These are phyloP conservation scores for Diutina rugosa DNA, from an alignment of 1,139 yeast species.

Conservation along the genomic window DNA sequence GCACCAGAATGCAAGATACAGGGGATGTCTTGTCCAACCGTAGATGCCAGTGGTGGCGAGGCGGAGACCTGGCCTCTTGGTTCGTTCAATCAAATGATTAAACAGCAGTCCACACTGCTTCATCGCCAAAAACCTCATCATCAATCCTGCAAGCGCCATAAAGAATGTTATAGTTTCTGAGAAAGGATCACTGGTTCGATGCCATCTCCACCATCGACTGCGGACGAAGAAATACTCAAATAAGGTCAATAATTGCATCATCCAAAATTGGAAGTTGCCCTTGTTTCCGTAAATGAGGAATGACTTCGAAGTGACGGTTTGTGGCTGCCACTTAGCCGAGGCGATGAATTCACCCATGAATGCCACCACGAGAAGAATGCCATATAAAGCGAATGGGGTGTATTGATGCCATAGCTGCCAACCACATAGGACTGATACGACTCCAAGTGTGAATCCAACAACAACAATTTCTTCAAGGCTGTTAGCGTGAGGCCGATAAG, in stretches of 20 bases:
- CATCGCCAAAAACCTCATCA: neutral
- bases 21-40: neutral
- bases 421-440: neutral
- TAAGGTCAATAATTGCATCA: neutral
- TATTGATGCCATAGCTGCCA: neutral
- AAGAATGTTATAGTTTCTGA: neutral
- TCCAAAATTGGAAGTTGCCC: neutral
- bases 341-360: neutral
- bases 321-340: neutral
- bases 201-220: neutral
- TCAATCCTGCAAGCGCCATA: neutral
- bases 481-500: neutral
- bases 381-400: neutral
- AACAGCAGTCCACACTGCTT: conserved; percentile 1
- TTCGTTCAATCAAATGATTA: neutral
- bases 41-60: neutral
- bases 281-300: neutral
- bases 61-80: neutral
- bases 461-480: neutral
- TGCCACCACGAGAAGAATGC: neutral
- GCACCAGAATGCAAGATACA: neutral
- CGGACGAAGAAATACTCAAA: neutral
- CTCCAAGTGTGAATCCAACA: neutral
- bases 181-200: too few species aligned
- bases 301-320: neutral